A percentile compares a stretch with the other conserved stretches of the same genome.
Evolutionary conservation across 345 rosid species (phyloP).

Genomic region (Citrus sp.): DNA sequence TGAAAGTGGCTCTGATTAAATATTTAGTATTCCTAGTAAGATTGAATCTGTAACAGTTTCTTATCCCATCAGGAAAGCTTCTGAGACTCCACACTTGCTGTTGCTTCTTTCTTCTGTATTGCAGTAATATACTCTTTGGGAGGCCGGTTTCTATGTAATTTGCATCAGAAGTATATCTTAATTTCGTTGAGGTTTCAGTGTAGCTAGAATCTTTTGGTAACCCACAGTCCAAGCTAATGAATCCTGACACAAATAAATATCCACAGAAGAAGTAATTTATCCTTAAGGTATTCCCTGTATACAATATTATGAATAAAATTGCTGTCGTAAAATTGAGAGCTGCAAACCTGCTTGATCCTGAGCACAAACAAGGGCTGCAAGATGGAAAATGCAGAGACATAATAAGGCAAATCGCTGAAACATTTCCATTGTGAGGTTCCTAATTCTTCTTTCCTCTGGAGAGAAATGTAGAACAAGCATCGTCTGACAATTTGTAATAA

Average conservation of each 20-base stretch:
- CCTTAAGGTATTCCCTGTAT: not conserved
- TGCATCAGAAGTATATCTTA: constrained; percentile 31
- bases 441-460: not conserved
- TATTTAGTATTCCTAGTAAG: constrained; percentile 29
- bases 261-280: not conserved
- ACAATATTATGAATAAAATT: not conserved
- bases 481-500: not conserved
- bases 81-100: constrained; percentile 26
- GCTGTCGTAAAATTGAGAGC: not conserved
- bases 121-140: constrained; percentile 11
- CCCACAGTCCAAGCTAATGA: constrained; percentile 49
- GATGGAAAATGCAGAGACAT: not conserved
- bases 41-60: constrained; percentile 32
- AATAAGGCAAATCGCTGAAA: not conserved
- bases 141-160: constrained; percentile 28
- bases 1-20: constrained; percentile 44
- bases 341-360: constrained; percentile 20
- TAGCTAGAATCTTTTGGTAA: constrained; percentile 21
- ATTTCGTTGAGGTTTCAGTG: constrained; percentile 25
- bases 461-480: not conserved
- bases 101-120: constrained; percentile 14
- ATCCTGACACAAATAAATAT: constrained; percentile 24
- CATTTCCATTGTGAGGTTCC: not conserved
- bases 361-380: not conserved
- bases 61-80: constrained; percentile 34